Evolutionary conservation across 2,329 filamentous ascomycete genomes (phyloP).

Genomic region (Aphanocladium album): DNA sequence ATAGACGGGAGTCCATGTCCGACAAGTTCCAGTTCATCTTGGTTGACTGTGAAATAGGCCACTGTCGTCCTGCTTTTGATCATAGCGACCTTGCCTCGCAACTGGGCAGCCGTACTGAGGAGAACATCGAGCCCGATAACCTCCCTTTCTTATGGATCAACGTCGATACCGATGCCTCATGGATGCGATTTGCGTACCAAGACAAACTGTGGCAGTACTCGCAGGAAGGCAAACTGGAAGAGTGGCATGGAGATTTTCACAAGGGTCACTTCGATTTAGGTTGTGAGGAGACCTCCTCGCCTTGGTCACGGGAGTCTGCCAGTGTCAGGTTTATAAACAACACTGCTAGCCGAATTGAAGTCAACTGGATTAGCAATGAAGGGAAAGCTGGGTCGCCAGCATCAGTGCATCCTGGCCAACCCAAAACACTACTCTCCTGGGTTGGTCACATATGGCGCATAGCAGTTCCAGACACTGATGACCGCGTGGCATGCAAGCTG

Average conservation of each 20-base stretch:
- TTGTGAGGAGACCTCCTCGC: not conserved
- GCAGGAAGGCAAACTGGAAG: not conserved
- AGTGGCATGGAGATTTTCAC: not conserved
- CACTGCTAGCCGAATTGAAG: not conserved
- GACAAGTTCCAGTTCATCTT: not conserved
- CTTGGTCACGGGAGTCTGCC: not conserved
- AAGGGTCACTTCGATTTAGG: not conserved
- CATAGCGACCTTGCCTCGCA: not conserved
- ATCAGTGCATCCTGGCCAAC: not conserved
- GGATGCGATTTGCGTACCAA: not conserved
- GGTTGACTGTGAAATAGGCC: not conserved
- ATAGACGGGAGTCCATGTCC: not conserved
- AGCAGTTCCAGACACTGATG: not conserved
- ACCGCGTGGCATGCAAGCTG: not conserved
- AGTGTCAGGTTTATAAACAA: not conserved
- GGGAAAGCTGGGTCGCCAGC: not conserved
- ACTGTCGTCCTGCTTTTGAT: not conserved
- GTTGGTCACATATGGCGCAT: not conserved
- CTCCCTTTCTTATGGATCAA: not conserved
- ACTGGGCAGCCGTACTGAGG: not conserved
- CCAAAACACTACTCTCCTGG: not conserved
- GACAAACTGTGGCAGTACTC: not conserved
- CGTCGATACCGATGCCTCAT: not conserved
- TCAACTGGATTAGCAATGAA: not conserved
- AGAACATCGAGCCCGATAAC: not conserved